A percentile compares a stretch with the other conserved stretches of the same genome.
These are phyloP conservation scores for Emmonsia crescens DNA, from an alignment of 2,329 filamentous ascomycete species.

Conservation along the genomic window DNA sequence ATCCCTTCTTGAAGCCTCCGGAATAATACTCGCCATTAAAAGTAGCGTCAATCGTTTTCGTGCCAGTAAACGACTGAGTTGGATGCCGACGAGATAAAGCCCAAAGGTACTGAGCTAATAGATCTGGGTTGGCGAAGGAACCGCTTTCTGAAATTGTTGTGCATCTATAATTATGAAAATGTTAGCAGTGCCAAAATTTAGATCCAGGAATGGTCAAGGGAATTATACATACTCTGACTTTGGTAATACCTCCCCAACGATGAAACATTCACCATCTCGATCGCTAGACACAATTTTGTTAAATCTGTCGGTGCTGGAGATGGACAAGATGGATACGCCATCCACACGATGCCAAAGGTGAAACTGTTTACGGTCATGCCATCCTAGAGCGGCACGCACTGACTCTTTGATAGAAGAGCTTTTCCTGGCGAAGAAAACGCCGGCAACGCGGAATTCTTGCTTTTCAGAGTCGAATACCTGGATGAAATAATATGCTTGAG, in stretches of 20 bases:
- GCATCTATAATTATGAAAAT: conserved; percentile 17
- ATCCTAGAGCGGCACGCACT: conserved; percentile 30
- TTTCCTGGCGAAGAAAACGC: conserved; percentile 33
- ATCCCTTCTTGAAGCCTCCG: conserved; percentile 40
- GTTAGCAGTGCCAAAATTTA: conserved; percentile 8
- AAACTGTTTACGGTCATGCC: conserved; percentile 30
- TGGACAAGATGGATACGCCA: conserved; percentile 21
- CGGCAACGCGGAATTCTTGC: conserved; percentile 31
- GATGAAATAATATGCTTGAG: conserved; percentile 39
- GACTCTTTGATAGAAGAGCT: conserved; percentile 31
- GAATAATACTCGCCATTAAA: conserved; percentile 48
- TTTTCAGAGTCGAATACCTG: conserved; percentile 43
- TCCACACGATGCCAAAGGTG: conserved; percentile 35
- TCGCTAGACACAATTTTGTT: conserved; percentile 18
- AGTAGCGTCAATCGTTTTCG: conserved; percentile 41
- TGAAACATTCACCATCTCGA: conserved; percentile 31
- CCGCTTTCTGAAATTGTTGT: conserved; percentile 24
- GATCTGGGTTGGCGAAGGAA: conserved; percentile 28
- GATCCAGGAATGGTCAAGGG: background rate
- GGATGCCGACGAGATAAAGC: conserved; percentile 37
- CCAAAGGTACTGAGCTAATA: conserved; percentile 35
- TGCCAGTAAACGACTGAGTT: conserved; percentile 33
- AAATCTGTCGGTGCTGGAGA: conserved; percentile 27
- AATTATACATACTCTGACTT: conserved; percentile 27
- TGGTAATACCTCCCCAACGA: conserved; percentile 31